Conservation (phyloP, 176 grass and related monocot genomes). For the Musa troglodytarum region DNA sequence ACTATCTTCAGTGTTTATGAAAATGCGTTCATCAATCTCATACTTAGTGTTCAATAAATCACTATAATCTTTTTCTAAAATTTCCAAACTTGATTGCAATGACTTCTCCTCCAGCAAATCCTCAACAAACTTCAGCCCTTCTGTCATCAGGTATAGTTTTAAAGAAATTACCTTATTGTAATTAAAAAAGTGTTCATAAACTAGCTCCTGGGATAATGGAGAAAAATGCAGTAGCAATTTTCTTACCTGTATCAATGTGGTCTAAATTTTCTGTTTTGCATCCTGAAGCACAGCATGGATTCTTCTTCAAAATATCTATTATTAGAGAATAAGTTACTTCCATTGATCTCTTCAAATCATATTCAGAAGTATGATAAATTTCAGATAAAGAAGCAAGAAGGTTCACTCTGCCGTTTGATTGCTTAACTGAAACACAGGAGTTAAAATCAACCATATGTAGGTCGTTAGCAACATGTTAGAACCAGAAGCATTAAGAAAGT, state of each 20-base stretch:
- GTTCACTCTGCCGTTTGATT: conserved; percentile 60
- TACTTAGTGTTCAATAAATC: conserved; percentile 30
- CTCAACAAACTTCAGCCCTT: conserved; percentile 66
- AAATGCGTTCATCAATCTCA: conserved; percentile 61
- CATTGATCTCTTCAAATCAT: conserved; percentile 63
- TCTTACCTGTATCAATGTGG: conserved; percentile 69
- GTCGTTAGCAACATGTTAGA: not conserved
- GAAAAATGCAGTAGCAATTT: not conserved
- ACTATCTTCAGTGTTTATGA: conserved; percentile 48
- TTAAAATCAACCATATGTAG: conserved; percentile 14
- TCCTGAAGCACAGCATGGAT: conserved; percentile 53
- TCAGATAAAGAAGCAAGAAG: conserved; percentile 75
- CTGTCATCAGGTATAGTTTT: conserved; percentile 27
- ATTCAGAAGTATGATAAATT: conserved; percentile 82
- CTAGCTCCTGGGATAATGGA: conserved; percentile 13
- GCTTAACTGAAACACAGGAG: conserved; percentile 52
- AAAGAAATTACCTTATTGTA: conserved; percentile 14
- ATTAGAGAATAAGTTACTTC: conserved; percentile 49
- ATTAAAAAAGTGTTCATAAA: conserved; percentile 9
- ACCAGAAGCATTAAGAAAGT: not conserved
- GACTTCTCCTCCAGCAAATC: conserved; percentile 55
- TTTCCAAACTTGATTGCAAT: conserved; percentile 49
- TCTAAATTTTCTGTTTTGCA: conserved; percentile 47
- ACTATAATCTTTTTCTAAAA: conserved; percentile 54
- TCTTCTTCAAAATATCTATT: conserved; percentile 42